Base-by-base conservation (phyloP, 192 early-diverging fungal species). In the Coemansia sp. region DNA sequence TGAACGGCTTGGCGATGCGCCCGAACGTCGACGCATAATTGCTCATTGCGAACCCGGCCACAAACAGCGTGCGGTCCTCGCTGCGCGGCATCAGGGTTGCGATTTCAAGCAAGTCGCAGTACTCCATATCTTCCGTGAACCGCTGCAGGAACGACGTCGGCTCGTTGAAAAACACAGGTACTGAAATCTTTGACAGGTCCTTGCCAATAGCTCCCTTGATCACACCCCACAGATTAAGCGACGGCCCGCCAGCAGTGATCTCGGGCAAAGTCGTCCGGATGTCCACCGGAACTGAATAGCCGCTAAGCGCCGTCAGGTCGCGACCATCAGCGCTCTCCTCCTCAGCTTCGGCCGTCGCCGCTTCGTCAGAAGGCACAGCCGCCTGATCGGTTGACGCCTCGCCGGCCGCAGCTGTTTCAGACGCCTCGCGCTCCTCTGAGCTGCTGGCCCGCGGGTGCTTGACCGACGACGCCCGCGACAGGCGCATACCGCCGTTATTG, bases 131-230 rank as follows among this genome's bases (percentile, higher is more conserved):
- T 57, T 91, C 93, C 19, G 87, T 85, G 81, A 93, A 89, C 45
- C 90, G 80, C 70, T 95, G 93, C 73, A 94, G 60, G 80, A 93
- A 88, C 18, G 85, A 86, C 1, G 90, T 84, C 0, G 93, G 93
- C 66, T 94, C 93, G 68, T 93, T 93, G 80, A 94, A 92, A 60
- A 90, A 87, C 10, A 93, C 93, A 0, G 93, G 93, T 27, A 95
- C 80, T 0, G 90, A 91, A 39, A 95, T 86, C 58, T 89, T 87
- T 27, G 82, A 82, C 61, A 95, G 69, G 54, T 95, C 89, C 79
- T 87, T 93, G 51, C 93, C 93, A 23, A 95, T 90, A 3, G 91
- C 88, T 44, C 85, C 87, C 73, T 90, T 93, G 30, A 95, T 78
- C 55, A 95, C 85, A n/a, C 86, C 84, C 91, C 93, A 94, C 61